Conservation (phyloP, 495 filamentous ascomycete species). For the Diplogelasinospora grovesii region DNA sequence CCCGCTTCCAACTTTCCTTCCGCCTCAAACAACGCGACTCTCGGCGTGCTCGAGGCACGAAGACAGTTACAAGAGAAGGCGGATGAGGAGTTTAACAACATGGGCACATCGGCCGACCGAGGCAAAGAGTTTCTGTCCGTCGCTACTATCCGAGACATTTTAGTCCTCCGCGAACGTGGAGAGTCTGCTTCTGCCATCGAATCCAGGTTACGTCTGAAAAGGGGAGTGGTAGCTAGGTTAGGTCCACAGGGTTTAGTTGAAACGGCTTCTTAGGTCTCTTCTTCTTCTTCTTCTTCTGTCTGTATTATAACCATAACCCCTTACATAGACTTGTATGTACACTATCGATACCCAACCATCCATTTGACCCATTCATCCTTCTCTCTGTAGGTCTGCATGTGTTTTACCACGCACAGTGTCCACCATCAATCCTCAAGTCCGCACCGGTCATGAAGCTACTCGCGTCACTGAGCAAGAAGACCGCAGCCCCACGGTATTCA, state of each 20-base stretch:
- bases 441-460: slow-evolving; percentile 82
- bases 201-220: slow-evolving; percentile 27
- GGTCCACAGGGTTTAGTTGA: slow-evolving; percentile 27
- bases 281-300: too few relatives aligned
- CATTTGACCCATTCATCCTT: background rate
- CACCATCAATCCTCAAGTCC: slow-evolving; percentile 76
- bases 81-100: slow-evolving; percentile 29
- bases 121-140: slow-evolving; percentile 37
- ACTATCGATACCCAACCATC: slow-evolving; percentile 4
- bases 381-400: background rate
- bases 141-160: slow-evolving; percentile 26
- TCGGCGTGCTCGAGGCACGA: slow-evolving; percentile 35
- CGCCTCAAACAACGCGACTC: slow-evolving; percentile 29
- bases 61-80: slow-evolving; percentile 30
- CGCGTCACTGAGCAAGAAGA: slow-evolving; percentile 83
- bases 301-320: background rate
- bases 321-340: slow-evolving; percentile 3
- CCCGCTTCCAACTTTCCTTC: slow-evolving; percentile 20
- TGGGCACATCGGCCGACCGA: slow-evolving; percentile 15
- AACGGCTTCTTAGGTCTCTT: slow-evolving; percentile 10
- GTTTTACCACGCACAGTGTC: slow-evolving; percentile 69
- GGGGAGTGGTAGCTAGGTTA: slow-evolving; percentile 32
- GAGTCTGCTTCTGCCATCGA: slow-evolving; percentile 28
- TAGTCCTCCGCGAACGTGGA: slow-evolving; percentile 30
- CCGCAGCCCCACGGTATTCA: slow-evolving; percentile 72